Base-by-base conservation (phyloP, 2,329 filamentous ascomycete genomes). In the Shiraia bambusicola region DNA sequence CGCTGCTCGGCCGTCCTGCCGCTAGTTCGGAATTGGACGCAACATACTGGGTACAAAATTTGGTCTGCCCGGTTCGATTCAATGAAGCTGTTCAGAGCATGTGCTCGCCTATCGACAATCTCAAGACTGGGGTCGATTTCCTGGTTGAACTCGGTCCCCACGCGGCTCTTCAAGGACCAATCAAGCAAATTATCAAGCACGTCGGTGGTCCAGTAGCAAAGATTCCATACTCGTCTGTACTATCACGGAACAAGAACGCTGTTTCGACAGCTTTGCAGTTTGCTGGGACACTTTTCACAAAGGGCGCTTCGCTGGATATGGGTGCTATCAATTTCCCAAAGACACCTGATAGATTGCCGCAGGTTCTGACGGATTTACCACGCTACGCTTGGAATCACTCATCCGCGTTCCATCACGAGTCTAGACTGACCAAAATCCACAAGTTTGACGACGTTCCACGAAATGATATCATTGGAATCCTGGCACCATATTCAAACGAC, bases 321-420 rank as follows among this genome's bases (percentile, higher is more conserved):
- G 47, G 44, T 12, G 47, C 48, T 14, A 54, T 61, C 22, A 63
- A 65, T 49, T 44, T 52, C 52, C 55, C 40, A 37, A 58, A 40
- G 45, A 38, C 42, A 7, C 14, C 42, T 15, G 36, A 35, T n/a
- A 65, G 64, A 19, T 30, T 33, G 12, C 42, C 53, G 12, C 32
- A 49, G 6, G 44, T 60, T 6, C 39, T 60, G 7, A 49, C 49
- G 3, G 54, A 56, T 17, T 54, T 67, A 1, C 61, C 62, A 58
- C 29, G 48, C 3, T 68, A 66, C 32, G 44, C 56, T 3, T 68
- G 61, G 58, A 59, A 65, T 35, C 62, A 67, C 38, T 48, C 53
- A 11, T 50, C 48, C 12, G 34, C 39, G 4, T 60, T 50, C 37
- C 64, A 59, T 52, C 38, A 47, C 34, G 51, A 52, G 28, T 39